These are phyloP conservation scores for Albifimbria verrucaria DNA, from an alignment of 2,329 filamentous ascomycete species.

Conservation along the genomic window DNA sequence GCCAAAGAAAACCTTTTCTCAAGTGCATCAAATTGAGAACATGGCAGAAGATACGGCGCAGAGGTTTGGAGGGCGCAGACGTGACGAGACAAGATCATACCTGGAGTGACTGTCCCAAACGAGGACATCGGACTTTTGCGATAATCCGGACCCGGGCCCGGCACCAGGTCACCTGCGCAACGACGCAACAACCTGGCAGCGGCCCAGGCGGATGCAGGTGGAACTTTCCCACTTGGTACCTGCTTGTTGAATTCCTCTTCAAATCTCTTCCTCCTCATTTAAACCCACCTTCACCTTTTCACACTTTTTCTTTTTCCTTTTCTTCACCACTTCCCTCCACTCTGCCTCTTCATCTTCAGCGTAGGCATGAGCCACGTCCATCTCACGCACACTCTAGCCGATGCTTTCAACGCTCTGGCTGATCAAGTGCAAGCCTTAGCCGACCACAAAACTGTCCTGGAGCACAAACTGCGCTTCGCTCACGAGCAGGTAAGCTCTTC, in stretches of 20 bases:
- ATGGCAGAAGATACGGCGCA: too few species aligned
- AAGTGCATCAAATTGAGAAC: too few species aligned
- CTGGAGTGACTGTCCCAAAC: too few species aligned
- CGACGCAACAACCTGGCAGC: too few species aligned
- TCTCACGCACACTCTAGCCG: slow-evolving; percentile 54
- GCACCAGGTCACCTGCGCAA: too few species aligned
- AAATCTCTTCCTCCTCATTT: background rate
- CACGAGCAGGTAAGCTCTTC: slow-evolving; percentile 58
- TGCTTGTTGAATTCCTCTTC: background rate
- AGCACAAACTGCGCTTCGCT: slow-evolving; percentile 64
- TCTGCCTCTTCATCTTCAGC: slow-evolving; percentile 8
- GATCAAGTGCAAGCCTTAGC: slow-evolving; percentile 62
- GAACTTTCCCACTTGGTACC: background rate
- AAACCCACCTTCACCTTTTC: background rate
- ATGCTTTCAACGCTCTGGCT: slow-evolving; percentile 63
- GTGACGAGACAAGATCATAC: too few species aligned
- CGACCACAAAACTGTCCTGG: slow-evolving; percentile 62
- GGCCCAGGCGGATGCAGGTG: background rate
- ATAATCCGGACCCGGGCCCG: too few species aligned
- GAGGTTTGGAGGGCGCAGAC: too few species aligned
- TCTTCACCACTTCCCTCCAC: slow-evolving; percentile 1
- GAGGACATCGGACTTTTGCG: too few species aligned
- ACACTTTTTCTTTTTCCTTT: slow-evolving; percentile 4
- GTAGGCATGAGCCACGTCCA: slow-evolving; percentile 35
- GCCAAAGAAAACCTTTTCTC: too few species aligned